phyloP scores from a whole-genome alignment of 768 basidiomycete genomes.

The Leucosporidium scottii region DNA sequence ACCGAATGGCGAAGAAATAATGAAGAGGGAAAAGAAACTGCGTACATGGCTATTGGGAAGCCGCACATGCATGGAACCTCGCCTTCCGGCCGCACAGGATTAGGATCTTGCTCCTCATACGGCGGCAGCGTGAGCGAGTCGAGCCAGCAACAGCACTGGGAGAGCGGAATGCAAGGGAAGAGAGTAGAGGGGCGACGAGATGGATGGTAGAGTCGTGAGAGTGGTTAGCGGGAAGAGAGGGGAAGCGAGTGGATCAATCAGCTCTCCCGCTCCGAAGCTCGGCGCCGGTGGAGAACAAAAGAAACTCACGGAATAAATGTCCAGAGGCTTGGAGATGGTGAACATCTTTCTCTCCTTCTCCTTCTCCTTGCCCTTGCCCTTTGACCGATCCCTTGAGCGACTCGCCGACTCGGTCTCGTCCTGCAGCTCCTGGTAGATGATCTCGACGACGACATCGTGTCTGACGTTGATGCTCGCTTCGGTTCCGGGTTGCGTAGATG shows the following conservation, averaged over 20 bases:
- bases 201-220: no score
- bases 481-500: slow-evolving; percentile 28
- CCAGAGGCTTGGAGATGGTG: slow-evolving; percentile 20
- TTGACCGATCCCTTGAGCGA: not conserved
- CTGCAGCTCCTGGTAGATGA: not conserved
- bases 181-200: no score
- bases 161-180: no score
- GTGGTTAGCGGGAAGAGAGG: no score
- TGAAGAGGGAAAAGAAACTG: no score
- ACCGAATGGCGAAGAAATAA: no score
- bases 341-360: not conserved
- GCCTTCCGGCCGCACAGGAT: not conserved
- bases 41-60: no score
- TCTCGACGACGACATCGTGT: slow-evolving; percentile 13
- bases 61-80: no score
- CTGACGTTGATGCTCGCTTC: slow-evolving; percentile 15
- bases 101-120: slow-evolving; percentile 25
- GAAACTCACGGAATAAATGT: slow-evolving; percentile 10
- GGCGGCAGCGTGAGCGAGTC: slow-evolving; percentile 28
- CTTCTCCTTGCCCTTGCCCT: not conserved
- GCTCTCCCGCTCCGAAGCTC: no score
- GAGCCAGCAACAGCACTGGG: slow-evolving; percentile 28
- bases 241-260: no score
- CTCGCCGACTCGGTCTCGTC: not conserved
- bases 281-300: no score